Evolutionary conservation across 2,329 filamentous ascomycete species (phyloP).

Genomic region (Claviceps cyperi): DNA sequence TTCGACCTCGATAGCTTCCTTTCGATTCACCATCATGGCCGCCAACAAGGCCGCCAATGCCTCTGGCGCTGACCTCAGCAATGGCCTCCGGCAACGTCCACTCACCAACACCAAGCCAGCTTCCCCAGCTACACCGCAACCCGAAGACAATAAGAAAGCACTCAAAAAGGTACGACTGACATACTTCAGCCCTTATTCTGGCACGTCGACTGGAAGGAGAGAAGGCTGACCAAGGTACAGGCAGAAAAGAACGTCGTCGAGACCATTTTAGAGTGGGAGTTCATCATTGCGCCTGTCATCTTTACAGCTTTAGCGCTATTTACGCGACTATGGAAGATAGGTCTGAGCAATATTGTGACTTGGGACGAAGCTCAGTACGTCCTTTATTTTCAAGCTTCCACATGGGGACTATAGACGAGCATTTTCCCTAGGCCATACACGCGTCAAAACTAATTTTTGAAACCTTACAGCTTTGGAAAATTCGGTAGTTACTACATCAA

Average conservation of each 20-base stretch:
- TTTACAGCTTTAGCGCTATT: conserved; percentile 49
- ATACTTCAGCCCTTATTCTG: neutral
- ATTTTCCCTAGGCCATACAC: neutral
- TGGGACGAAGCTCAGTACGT: conserved; percentile 53
- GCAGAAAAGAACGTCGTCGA: conserved; percentile 41
- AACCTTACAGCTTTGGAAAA: conserved; percentile 60
- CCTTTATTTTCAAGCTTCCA: neutral
- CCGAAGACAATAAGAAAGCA: conserved; percentile 45
- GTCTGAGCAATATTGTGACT: conserved; percentile 50
- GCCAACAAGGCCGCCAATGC: conserved; percentile 39
- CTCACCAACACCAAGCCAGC: conserved; percentile 22
- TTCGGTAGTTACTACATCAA: conserved; percentile 99
- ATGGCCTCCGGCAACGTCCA: conserved; percentile 41
- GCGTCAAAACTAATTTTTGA: conserved; percentile 11
- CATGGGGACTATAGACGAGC: neutral
- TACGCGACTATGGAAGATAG: conserved; percentile 56
- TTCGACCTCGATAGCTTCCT: neutral
- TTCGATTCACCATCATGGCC: conserved; percentile 28
- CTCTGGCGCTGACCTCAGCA: conserved; percentile 44
- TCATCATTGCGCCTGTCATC: conserved; percentile 44
- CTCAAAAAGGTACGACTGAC: conserved; percentile 33
- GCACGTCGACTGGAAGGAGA: neutral
- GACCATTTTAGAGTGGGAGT: conserved; percentile 49
- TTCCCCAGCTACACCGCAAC: conserved; percentile 24
- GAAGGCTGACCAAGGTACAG: conserved; percentile 8